Evolutionary conservation across 768 basidiomycete genomes (phyloP), one percentile per base, ranked within the genome.

Genomic region (Mycena pura): DNA sequence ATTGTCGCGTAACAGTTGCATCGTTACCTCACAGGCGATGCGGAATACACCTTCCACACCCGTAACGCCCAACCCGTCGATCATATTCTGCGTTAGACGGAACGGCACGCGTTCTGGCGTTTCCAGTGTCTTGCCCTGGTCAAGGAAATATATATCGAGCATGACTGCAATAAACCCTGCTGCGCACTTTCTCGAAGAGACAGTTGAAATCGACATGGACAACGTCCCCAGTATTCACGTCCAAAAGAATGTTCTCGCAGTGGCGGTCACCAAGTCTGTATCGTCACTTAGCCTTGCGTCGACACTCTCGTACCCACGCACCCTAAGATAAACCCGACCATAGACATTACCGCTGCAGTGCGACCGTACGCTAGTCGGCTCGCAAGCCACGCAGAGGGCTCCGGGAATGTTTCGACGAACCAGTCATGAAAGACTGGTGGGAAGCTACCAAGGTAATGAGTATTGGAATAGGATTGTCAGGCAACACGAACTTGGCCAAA

Each of bases 191-290:
- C 66, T 99, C 97, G 66, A 99, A 99, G 15, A 99, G 81, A 77
- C 95, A 97, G 72, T 98, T 98, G 68, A 99, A 96, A 74, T 99
- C 97, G 57, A 99, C 95, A 67, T 99, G 97, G 1, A 99, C 90
- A 8, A 92, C 85, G 69, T 96, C 96, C 2, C 97, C 97, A 0
- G 88, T 90, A 65, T 88, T 90, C 5, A 78, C 82, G 69, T 99
- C 97, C 43, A 99, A 85, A 14, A 99, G 81, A 47, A 99, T 98
- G 71, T 99, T 99, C 76, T 99, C 96, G 68, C 90, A 88, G 71
- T 99, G 97, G 38, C 97, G 84, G 74, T 99, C 97, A 13, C 97
- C 97, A n/a, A 99, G 81, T n/a, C 96, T 96, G 49, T 31, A 29
- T 6, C 21, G 44, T 46, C 25, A 50, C 13, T 57, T 17, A 55